A percentile compares a stretch with the other conserved stretches of the same genome.
phyloP scores from a whole-genome alignment of 1,139 yeast genomes.

The Kodamaea ohmeri region DNA sequence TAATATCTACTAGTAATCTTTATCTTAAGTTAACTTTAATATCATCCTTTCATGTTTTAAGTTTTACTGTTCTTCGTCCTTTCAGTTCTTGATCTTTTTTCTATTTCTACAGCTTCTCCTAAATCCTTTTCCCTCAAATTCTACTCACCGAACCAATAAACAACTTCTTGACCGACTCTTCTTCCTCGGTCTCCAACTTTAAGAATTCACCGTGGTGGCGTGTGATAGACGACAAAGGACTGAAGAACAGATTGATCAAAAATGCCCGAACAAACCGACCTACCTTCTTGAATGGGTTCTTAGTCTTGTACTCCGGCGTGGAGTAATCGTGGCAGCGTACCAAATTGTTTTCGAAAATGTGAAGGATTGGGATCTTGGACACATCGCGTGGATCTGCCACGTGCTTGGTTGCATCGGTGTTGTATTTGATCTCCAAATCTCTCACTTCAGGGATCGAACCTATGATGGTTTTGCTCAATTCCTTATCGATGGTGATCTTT shows the following conservation, averaged over 20 bases:
- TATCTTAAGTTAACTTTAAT: too few relatives aligned
- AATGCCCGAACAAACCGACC: slow-evolving; percentile 20
- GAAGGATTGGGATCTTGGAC: slow-evolving; percentile 25
- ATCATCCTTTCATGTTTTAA: too few relatives aligned
- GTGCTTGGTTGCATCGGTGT: slow-evolving; percentile 6
- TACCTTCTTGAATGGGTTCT: slow-evolving; percentile 18
- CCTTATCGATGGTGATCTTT: slow-evolving; percentile 28
- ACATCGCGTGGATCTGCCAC: slow-evolving; percentile 3
- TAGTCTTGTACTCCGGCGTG: slow-evolving; percentile 16
- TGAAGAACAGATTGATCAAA: slow-evolving; percentile 27
- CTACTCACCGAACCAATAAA: slow-evolving; percentile 29
- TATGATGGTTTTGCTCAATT: slow-evolving; percentile 27
- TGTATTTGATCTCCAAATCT: slow-evolving; percentile 13
- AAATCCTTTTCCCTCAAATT: slow-evolving; percentile 10
- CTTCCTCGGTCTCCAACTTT: slow-evolving; percentile 22
- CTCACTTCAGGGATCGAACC: slow-evolving; percentile 22
- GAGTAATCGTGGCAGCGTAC: slow-evolving; percentile 26
- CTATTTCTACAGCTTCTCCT: background rate
- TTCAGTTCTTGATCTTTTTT: too few relatives aligned
- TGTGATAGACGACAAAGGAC: slow-evolving; percentile 30
- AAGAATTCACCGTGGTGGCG: slow-evolving; percentile 26
- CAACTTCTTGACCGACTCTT: slow-evolving; percentile 25
- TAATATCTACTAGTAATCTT: too few relatives aligned
- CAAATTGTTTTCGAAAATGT: slow-evolving; percentile 38
- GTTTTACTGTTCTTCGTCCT: too few relatives aligned